These are phyloP conservation scores for Monosporascus sp. DNA, from an alignment of 2,329 filamentous ascomycete genomes.

Conservation along the genomic window DNA sequence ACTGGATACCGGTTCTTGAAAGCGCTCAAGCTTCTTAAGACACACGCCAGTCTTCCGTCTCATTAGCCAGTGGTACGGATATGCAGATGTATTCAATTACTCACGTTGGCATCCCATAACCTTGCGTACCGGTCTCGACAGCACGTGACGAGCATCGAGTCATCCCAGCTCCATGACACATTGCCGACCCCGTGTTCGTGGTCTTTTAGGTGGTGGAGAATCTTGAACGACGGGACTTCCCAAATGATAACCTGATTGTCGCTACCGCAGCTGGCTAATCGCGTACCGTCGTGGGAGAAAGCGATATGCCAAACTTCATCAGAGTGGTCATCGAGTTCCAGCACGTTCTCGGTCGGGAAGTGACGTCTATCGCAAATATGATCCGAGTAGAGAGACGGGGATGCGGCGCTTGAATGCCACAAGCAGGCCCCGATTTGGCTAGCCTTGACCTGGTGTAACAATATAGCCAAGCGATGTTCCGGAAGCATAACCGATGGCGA, in stretches of 20 bases:
- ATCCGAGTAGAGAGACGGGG: constrained; percentile 84
- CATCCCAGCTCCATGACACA: constrained; percentile 87
- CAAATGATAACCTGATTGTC: constrained; percentile 76
- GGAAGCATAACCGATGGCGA: constrained; percentile 97
- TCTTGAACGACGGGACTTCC: constrained; percentile 64
- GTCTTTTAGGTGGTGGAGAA: constrained; percentile 57
- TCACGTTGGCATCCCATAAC: constrained; percentile 68
- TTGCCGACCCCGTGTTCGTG: constrained; percentile 72
- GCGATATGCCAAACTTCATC: constrained; percentile 89
- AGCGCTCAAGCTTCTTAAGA: constrained; percentile 60
- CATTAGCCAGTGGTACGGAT: constrained; percentile 8
- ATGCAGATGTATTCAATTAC: constrained; percentile 20
- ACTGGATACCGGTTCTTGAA: constrained; percentile 79
- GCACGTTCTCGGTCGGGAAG: constrained; percentile 69
- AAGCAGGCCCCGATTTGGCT: constrained; percentile 77
- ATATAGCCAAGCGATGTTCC: constrained; percentile 75
- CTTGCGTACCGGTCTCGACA: constrained; percentile 67
- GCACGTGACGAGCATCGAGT: constrained; percentile 79
- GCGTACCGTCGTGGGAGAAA: constrained; percentile 83
- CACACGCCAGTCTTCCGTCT: constrained; percentile 53
- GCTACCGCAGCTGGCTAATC: constrained; percentile 75
- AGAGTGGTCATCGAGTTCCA: constrained; percentile 66
- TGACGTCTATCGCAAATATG: constrained; percentile 75
- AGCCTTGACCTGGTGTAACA: constrained; percentile 79
- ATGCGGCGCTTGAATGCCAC: constrained; percentile 76